These are phyloP conservation scores for Coelastrella sp. DNA, from an alignment of 139 green algal species.

Conservation along the genomic window DNA sequence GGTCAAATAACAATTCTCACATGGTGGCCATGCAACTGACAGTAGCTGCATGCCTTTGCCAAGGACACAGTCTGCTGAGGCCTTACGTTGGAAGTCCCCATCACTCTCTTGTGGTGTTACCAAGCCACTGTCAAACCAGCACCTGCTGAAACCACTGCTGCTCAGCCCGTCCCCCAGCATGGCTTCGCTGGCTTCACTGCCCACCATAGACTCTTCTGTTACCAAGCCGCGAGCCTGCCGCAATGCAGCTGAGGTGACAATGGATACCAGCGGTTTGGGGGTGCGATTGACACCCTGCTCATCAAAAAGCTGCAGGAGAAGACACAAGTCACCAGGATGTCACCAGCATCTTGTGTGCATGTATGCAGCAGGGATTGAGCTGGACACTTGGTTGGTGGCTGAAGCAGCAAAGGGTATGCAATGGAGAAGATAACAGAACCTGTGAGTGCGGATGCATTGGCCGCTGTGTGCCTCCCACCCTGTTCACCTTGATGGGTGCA, in stretches of 20 bases:
- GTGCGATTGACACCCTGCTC: slow-evolving; percentile 74
- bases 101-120: not conserved
- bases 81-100: not conserved
- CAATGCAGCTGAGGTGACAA: slow-evolving; percentile 40
- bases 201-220: slow-evolving; percentile 5
- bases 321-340: not conserved
- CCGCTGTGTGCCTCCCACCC: no score
- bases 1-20: no score
- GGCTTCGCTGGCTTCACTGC: slow-evolving; percentile 32
- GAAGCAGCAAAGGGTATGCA: not conserved
- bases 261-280: slow-evolving; percentile 69
- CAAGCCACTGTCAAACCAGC: slow-evolving; percentile 45
- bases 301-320: slow-evolving; percentile 58
- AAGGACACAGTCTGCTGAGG: no score
- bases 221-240: slow-evolving; percentile 27
- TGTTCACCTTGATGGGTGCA: slow-evolving; percentile 42
- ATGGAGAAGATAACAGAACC: no score
- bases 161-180: slow-evolving; percentile 26
- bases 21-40: no score
- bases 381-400: not conserved
- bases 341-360: not conserved
- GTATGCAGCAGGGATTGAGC: no score
- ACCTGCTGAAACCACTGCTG: slow-evolving; percentile 38
- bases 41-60: no score
- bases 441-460: no score